Conservation (phyloP, 225 moss, liverwort and hornwort genomes). For the Thuidium tamariscinum region DNA sequence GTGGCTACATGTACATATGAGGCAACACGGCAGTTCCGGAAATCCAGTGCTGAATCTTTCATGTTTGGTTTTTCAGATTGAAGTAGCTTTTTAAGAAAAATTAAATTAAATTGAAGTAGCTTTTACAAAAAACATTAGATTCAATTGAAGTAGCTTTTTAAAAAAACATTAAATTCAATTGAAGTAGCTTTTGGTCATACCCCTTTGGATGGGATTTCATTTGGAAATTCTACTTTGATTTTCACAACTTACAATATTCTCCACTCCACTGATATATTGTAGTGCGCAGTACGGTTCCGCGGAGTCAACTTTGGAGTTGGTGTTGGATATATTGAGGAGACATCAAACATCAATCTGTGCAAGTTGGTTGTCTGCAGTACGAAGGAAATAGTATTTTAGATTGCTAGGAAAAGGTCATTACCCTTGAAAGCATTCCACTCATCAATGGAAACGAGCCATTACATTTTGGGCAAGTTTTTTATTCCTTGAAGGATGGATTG, state of each 20-base stretch:
- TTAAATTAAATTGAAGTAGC: neutral
- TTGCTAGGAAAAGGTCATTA: neutral
- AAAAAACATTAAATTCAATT: no score
- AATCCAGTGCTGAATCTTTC: neutral
- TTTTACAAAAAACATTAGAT: no score
- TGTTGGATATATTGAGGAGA: neutral
- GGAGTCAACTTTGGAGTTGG: neutral
- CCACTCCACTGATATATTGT: neutral
- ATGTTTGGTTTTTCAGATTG: neutral
- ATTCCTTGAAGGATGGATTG: no score
- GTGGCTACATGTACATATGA: neutral
- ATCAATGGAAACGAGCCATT: neutral
- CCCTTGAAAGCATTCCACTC: neutral
- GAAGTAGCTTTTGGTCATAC: neutral
- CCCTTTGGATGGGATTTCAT: neutral
- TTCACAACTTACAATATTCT: neutral
- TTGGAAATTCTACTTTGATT: neutral
- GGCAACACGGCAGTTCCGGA: no score
- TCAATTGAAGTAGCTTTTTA: neutral
- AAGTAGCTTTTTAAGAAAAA: no score
- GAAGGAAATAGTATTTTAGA: neutral
- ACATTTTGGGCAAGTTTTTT: no score
- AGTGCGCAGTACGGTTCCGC: fast-evolving
- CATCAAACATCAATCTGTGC: neutral
- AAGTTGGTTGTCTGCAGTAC: neutral